phyloP scores from a whole-genome alignment of 257 asterid genomes.

The Mentha longifolia region DNA sequence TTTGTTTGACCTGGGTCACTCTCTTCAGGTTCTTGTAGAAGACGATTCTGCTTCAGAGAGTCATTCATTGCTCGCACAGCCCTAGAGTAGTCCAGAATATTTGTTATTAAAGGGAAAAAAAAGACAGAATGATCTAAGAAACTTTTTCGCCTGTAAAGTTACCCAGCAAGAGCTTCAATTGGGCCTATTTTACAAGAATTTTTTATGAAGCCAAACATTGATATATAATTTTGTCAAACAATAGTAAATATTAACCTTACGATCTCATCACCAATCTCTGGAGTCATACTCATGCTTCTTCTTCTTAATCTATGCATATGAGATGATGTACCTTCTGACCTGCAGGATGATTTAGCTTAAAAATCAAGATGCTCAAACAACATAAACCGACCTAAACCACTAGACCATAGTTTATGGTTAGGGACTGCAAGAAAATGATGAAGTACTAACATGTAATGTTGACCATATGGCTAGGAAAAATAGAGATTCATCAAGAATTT shows the following conservation, averaged over 20 bases:
- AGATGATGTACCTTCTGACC: conserved; percentile 87
- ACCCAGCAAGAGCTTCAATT: conserved; percentile 14
- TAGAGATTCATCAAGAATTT: neutral
- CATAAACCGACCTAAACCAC: conserved; percentile 14
- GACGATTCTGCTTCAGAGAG: conserved; percentile 86
- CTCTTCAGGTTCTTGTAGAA: conserved; percentile 62
- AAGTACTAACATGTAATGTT: neutral
- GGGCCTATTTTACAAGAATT: neutral
- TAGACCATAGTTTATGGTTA: neutral
- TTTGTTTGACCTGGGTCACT: conserved; percentile 59
- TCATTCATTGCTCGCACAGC: conserved; percentile 98
- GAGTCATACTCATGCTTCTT: conserved; percentile 95
- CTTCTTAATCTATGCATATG: conserved; percentile 82
- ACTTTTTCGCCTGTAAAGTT: conserved; percentile 2
- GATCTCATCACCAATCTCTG: conserved; percentile 95
- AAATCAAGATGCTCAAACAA: conserved; percentile 28
- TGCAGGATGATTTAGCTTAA: conserved; percentile 38
- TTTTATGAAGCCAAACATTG: neutral
- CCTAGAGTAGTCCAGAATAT: conserved; percentile 46
- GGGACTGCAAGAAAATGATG: conserved; percentile 4
- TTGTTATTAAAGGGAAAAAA: neutral
- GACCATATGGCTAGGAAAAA: neutral
- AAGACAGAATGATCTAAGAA: neutral
- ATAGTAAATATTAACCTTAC: conserved; percentile 70
- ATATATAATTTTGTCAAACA: conserved; percentile 14